phyloP scores from a whole-genome alignment of 2,329 filamentous ascomycete species.

The Trichoderma pleuroti region DNA sequence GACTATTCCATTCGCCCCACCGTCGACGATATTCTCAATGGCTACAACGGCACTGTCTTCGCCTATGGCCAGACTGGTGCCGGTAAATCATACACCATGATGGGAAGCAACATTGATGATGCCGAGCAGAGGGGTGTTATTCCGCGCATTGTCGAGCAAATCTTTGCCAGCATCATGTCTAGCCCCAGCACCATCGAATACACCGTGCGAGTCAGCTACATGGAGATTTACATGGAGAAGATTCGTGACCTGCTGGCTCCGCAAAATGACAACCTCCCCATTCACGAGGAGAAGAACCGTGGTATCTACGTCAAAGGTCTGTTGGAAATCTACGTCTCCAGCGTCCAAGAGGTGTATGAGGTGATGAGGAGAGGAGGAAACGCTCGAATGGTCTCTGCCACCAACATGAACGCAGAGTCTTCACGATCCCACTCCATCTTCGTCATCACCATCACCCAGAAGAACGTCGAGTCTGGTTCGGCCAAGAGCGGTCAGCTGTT shows the following conservation, averaged over 20 bases:
- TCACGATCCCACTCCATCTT: slow-evolving; percentile 98
- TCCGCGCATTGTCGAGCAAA: slow-evolving; percentile 94
- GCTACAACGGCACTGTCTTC: slow-evolving; percentile 98
- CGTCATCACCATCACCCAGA: slow-evolving; percentile 93
- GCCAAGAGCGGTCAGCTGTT: slow-evolving; percentile 96
- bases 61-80: slow-evolving; percentile 98
- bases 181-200: slow-evolving; percentile 95
- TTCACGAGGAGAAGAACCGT: slow-evolving; percentile 96
- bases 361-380: slow-evolving; percentile 91
- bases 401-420: slow-evolving; percentile 99
- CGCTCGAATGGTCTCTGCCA: slow-evolving; percentile 86
- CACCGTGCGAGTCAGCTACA: slow-evolving; percentile 97
- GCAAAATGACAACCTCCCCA: slow-evolving; percentile 90
- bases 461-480: slow-evolving; percentile 94
- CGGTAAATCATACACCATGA: slow-evolving; percentile 98
- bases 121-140: slow-evolving; percentile 87
- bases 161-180: slow-evolving; percentile 90
- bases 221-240: slow-evolving; percentile 99
- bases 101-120: slow-evolving; percentile 78
- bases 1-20: slow-evolving; percentile 95
- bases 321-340: slow-evolving; percentile 91
- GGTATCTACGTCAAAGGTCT: slow-evolving; percentile 97
- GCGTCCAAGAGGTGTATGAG: slow-evolving; percentile 92
- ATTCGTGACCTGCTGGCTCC: slow-evolving; percentile 91
- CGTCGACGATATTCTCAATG: slow-evolving; percentile 96